These are phyloP conservation scores for Mortierella sp. DNA, from an alignment of 371 early-diverging fungal species.

Conservation along the genomic window DNA sequence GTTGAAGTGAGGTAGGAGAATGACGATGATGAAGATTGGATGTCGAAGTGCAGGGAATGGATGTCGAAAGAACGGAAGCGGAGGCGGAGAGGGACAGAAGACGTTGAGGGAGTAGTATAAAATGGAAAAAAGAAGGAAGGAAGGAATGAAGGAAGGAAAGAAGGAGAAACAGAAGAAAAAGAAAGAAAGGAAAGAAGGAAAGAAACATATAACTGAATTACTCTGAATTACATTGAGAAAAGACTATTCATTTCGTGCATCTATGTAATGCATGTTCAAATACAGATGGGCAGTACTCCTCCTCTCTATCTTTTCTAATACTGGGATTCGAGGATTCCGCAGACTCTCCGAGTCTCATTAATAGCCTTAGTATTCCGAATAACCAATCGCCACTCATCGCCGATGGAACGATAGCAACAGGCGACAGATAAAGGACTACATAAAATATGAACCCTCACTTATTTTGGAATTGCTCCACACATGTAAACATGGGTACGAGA, in stretches of 20 bases:
- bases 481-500: neutral
- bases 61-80: neutral
- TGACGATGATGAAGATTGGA: neutral
- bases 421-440: neutral
- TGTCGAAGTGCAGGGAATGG: neutral
- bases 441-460: neutral
- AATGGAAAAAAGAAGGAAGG: neutral
- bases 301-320: no score
- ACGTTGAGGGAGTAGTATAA: neutral
- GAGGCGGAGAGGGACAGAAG: neutral
- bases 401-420: neutral
- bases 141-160: constrained; percentile 7
- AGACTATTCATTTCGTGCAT: constrained; percentile 1
- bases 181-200: neutral
- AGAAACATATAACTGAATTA: neutral
- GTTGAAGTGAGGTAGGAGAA: neutral
- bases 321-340: no score
- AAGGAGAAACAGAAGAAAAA: constrained; percentile 2
- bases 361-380: no score
- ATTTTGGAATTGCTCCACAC: neutral
- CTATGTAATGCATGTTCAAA: no score
- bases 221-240: neutral
- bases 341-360: no score
- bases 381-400: no score
- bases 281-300: no score